phyloP scores from a whole-genome alignment of 371 early-diverging fungal species.

The Rhizopus stolonifer region DNA sequence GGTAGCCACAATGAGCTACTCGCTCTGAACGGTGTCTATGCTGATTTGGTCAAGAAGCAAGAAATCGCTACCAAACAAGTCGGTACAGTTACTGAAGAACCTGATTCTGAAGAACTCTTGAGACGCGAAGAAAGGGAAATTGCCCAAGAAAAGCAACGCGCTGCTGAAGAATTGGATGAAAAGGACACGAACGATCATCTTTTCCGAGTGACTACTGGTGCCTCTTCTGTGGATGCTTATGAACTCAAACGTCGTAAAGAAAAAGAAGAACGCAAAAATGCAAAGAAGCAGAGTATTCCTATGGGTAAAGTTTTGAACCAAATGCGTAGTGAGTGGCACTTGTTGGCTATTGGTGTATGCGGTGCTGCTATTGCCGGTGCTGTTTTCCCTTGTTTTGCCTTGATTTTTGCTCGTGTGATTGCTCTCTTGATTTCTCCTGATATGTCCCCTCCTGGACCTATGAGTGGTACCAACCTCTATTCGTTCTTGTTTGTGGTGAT shows the following conservation, averaged over 20 bases:
- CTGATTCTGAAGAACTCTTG: constrained; percentile 30
- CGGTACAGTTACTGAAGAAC: constrained; percentile 18
- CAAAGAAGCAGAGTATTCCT: constrained; percentile 51
- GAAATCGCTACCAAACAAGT: constrained; percentile 41
- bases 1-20: constrained; percentile 74
- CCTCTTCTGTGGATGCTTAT: constrained; percentile 43
- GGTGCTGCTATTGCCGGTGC: constrained; percentile 61
- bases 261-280: constrained; percentile 40
- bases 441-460: constrained; percentile 28
- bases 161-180: constrained; percentile 24
- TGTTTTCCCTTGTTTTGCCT: constrained; percentile 54
- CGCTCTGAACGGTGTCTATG: constrained; percentile 51
- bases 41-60: constrained; percentile 59
- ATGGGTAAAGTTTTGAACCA: constrained; percentile 34
- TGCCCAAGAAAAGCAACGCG: constrained; percentile 10
- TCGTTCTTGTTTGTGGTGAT: constrained; percentile 75
- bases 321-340: constrained; percentile 42
- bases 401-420: constrained; percentile 46
- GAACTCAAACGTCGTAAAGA: constrained; percentile 48
- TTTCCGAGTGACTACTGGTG: constrained; percentile 33
- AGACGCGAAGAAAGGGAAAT: constrained; percentile 42
- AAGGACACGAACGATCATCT: constrained; percentile 25
- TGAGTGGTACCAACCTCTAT: constrained; percentile 67
- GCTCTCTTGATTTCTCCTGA: constrained; percentile 27
- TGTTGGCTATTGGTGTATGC: constrained; percentile 38